phyloP scores from a whole-genome alignment of 495 filamentous ascomycete genomes.

The Talaromyces proteolyticus region DNA sequence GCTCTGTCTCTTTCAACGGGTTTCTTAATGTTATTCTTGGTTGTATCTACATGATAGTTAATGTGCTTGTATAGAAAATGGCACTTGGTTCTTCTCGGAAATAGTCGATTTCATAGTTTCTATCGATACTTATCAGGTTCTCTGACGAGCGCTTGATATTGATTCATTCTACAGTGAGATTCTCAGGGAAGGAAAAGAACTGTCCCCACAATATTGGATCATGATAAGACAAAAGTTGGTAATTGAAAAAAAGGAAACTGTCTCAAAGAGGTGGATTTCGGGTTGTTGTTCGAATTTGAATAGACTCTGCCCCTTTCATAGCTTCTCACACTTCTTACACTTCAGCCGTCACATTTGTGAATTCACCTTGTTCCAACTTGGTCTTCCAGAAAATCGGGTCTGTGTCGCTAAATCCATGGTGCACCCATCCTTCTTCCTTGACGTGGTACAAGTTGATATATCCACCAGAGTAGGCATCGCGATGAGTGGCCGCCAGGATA shows the following conservation, averaged over 20 bases:
- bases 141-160: too few relatives aligned
- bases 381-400: conserved; percentile 99
- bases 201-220: too few relatives aligned
- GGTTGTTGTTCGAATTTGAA: background rate
- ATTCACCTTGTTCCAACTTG: conserved; percentile 96
- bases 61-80: background rate
- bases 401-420: conserved; percentile 93
- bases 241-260: too few relatives aligned
- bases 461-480: conserved; percentile 96
- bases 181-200: too few relatives aligned
- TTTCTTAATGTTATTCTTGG: too few relatives aligned
- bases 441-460: conserved; percentile 99
- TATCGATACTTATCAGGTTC: too few relatives aligned
- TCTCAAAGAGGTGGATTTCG: too few relatives aligned
- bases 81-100: too few relatives aligned
- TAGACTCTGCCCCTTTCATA: background rate
- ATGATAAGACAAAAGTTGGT: too few relatives aligned
- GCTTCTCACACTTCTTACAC: conserved; percentile 33
- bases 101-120: too few relatives aligned
- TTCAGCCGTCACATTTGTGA: conserved; percentile 88
- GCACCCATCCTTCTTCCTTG: conserved; percentile 97
- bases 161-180: too few relatives aligned
- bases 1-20: background rate
- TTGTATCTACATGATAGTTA: conserved; percentile 3
- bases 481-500: conserved; percentile 95